Conservation (phyloP, 78 protist species). For the Guillardia theta region DNA sequence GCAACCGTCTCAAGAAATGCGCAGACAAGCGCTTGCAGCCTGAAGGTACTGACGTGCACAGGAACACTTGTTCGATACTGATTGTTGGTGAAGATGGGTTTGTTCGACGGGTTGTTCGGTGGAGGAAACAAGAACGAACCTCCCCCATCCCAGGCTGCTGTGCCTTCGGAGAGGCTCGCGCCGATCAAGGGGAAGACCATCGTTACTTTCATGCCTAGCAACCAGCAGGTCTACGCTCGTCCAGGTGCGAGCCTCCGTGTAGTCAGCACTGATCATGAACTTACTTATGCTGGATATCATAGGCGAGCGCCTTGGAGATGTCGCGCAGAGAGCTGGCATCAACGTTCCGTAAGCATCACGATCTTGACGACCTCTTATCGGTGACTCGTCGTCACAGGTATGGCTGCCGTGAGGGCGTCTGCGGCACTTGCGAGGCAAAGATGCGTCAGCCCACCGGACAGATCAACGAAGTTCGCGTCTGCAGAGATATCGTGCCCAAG, state of each 20-base stretch:
- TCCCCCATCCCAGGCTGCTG: not conserved
- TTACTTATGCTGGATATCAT: not conserved
- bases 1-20: too few species aligned
- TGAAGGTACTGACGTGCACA: too few species aligned
- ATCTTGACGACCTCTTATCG: not conserved
- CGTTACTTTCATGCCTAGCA: not conserved
- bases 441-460: not conserved
- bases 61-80: not conserved
- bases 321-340: not conserved
- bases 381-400: not conserved
- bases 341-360: not conserved
- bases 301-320: slow-evolving; percentile 10
- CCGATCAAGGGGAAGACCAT: not conserved
- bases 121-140: not conserved
- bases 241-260: not conserved
- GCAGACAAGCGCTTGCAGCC: too few species aligned
- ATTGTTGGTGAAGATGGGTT: not conserved
- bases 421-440: slow-evolving; percentile 23
- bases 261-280: not conserved
- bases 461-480: not conserved
- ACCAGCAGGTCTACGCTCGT: not conserved
- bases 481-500: not conserved
- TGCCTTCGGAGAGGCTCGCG: too few species aligned
- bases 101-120: not conserved
- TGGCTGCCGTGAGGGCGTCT: slow-evolving; percentile 3